phyloP scores from a whole-genome alignment of 495 filamentous ascomycete species.

The Jackrogersella multiformis region DNA sequence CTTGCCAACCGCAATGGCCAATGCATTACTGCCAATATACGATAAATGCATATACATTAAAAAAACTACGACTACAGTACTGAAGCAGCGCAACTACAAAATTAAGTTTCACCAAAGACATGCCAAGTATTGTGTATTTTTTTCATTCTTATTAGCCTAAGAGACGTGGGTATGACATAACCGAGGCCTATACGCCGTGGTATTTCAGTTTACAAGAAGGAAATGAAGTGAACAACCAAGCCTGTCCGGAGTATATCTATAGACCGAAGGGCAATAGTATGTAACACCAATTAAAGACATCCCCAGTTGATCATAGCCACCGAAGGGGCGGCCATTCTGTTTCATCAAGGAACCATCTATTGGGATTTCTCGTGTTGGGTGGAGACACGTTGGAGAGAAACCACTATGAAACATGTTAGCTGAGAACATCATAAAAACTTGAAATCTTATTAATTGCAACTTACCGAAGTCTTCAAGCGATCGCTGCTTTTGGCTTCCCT shows the following conservation, averaged over 20 bases:
- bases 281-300: slow-evolving; percentile 40
- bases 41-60: background rate
- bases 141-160: slow-evolving; percentile 52
- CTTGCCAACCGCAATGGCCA: no score
- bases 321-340: slow-evolving; percentile 4
- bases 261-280: slow-evolving; percentile 47
- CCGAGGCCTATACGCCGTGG: slow-evolving; percentile 49
- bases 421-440: slow-evolving; percentile 39
- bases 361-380: slow-evolving; percentile 82
- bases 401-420: slow-evolving; percentile 62
- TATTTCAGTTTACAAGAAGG: slow-evolving; percentile 55
- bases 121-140: slow-evolving; percentile 35
- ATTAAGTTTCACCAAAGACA: background rate
- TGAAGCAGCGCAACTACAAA: background rate
- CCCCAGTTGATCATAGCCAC: slow-evolving; percentile 26
- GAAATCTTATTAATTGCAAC: slow-evolving; percentile 42
- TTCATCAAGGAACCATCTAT: slow-evolving; percentile 54
- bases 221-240: slow-evolving; percentile 51
- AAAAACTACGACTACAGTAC: background rate
- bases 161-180: slow-evolving; percentile 50
- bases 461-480: slow-evolving; percentile 87
- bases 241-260: slow-evolving; percentile 43
- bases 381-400: slow-evolving; percentile 84
- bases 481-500: slow-evolving; percentile 77
- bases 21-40: no score